Conservation (phyloP, 306 rosid genomes). For the Phaseolus lunatus region DNA sequence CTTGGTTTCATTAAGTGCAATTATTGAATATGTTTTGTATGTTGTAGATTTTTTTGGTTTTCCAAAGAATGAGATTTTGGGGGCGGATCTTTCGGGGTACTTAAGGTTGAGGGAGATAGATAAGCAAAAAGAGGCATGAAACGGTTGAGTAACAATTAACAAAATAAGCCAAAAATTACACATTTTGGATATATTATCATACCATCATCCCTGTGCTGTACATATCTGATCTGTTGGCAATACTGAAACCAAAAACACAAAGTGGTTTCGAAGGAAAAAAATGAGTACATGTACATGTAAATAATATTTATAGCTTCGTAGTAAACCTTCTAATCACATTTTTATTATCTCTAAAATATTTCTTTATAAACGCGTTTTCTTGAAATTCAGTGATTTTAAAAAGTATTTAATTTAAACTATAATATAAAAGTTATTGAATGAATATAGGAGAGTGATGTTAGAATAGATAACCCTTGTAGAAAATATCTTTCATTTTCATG, state of each 20-base stretch:
- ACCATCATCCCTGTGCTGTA: background rate
- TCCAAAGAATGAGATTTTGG: constrained; percentile 68
- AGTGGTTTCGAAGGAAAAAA: background rate
- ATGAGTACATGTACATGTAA: too few relatives aligned
- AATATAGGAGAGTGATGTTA: too few relatives aligned
- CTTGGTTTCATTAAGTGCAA: constrained; percentile 29
- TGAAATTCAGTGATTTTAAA: too few relatives aligned
- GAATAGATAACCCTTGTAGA: too few relatives aligned
- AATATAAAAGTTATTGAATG: too few relatives aligned
- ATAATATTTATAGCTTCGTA: too few relatives aligned
- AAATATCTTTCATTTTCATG: too few relatives aligned
- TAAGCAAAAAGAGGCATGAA: constrained; percentile 42
- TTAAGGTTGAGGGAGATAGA: constrained; percentile 49
- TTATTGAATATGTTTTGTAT: constrained; percentile 1
- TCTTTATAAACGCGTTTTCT: too few relatives aligned
- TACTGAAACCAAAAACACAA: background rate
- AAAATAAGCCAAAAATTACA: constrained; percentile 4
- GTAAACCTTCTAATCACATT: too few relatives aligned
- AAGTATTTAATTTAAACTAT: too few relatives aligned
- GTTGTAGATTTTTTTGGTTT: constrained; percentile 44
- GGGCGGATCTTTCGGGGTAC: constrained; percentile 75
- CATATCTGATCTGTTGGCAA: background rate
- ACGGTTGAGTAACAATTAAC: constrained; percentile 46
- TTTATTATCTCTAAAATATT: too few relatives aligned
- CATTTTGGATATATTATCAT: background rate